phyloP scores from a whole-genome alignment of 1,284 basidiomycete genomes.

The Ceratobasidium theobromae region DNA sequence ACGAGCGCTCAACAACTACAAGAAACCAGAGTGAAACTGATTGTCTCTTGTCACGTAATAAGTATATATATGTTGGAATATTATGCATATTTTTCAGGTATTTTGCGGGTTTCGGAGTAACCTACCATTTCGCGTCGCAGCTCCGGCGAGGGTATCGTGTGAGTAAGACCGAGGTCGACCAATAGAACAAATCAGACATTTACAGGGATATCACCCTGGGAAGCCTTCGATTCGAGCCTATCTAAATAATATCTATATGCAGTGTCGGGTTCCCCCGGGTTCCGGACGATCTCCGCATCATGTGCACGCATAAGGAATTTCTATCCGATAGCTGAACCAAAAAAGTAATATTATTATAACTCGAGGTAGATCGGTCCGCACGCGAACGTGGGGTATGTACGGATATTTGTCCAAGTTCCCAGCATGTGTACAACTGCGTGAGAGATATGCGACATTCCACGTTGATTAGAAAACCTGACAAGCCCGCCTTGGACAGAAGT shows the following conservation, averaged over 20 bases:
- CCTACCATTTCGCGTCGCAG: too few species aligned
- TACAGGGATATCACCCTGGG: background rate
- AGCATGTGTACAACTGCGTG: background rate
- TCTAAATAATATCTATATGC: too few species aligned
- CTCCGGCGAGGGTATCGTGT: too few species aligned
- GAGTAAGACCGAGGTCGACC: too few species aligned
- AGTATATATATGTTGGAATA: background rate
- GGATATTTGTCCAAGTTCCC: background rate
- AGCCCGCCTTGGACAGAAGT: background rate
- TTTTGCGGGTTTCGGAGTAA: too few species aligned
- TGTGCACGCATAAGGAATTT: background rate
- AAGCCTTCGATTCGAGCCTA: constrained; percentile 25
- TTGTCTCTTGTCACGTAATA: background rate
- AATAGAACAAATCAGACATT: too few species aligned
- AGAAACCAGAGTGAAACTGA: constrained; percentile 10
- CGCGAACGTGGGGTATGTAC: background rate
- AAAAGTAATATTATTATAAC: background rate
- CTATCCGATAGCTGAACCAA: background rate
- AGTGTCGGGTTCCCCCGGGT: constrained; percentile 20
- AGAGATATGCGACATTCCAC: background rate
- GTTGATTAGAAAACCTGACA: background rate
- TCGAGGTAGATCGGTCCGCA: background rate
- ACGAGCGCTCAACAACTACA: constrained; percentile 18
- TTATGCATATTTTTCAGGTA: too few species aligned
- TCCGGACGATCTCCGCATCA: constrained; percentile 20